Base-by-base conservation (phyloP, 1,284 basidiomycete species). In the Cryptococcus sp. region DNA sequence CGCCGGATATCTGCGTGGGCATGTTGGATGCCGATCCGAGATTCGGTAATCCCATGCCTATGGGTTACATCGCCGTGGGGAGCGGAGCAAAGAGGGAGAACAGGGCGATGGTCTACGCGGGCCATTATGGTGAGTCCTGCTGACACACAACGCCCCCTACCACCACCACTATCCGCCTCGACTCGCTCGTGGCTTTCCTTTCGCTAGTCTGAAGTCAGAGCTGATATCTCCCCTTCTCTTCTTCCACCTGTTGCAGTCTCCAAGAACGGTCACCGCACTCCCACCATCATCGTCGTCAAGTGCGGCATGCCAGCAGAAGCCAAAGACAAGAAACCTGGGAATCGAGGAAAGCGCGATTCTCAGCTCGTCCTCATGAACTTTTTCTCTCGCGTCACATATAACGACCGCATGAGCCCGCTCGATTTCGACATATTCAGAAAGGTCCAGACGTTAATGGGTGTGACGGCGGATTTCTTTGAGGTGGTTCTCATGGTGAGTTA, bases 281-380 rank as follows among this genome's bases (percentile, higher is more conserved):
- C 96, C 3, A 94, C 91, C n/a, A 83, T 99, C 65, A 86, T 99
- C 56, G 81, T 99, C 54, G 95, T 98, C 78, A 99, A 99, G 80
- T 99, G 95, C 74, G 95, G 96, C 42, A 92, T 88, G 51, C 79
- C 80, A 3, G 81, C 81, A 52, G 93, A 97, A 75, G 88, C 89
- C 17, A 81, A 82, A 16, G 93, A 94, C 63, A 89, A 88, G 81
- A 99, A 99, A 76, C 93, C 95, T 2, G 96, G 96, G 17, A 99
- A 99, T 81, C 85, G 96, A 67, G 96, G 96, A 67, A 99, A 99
- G 80, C 90, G 96, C 53, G 96, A 99, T 81, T 94, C 92, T 78
- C 96, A 99, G 76, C 88, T 99, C 71, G 91, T 99, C 71, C 84
- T 99, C 68, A 99, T 99, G 95, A 97, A 97, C 81, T 99, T 99